Evolutionary conservation across 305 asterid genomes (phyloP).

Genomic region (Plantago rigida): DNA sequence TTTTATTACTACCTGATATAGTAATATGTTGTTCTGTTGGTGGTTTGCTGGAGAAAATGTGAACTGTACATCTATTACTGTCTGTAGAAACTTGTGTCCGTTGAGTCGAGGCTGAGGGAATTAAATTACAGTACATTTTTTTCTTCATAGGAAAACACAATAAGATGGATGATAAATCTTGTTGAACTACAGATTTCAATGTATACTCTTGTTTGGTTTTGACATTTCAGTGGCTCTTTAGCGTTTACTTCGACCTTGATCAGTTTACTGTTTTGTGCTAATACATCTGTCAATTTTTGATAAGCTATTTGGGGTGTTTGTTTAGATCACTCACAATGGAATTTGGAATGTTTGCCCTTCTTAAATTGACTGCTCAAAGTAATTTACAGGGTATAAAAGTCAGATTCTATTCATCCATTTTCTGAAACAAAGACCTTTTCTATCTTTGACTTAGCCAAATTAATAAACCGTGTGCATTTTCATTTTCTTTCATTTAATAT

Average conservation of each 20-base stretch:
- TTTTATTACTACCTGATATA: neutral
- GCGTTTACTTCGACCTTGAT: neutral
- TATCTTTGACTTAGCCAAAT: too few species aligned
- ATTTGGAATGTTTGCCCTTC: too few species aligned
- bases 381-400: too few species aligned
- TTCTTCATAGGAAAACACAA: neutral
- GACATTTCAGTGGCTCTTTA: neutral
- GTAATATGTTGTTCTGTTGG: neutral
- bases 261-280: neutral
- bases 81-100: slow-evolving; percentile 7
- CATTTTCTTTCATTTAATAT: too few species aligned
- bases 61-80: slow-evolving; percentile 8
- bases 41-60: slow-evolving; percentile 7
- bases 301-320: too few species aligned
- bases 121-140: neutral
- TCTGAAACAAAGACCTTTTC: too few species aligned
- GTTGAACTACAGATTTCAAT: neutral
- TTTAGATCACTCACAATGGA: too few species aligned
- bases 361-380: too few species aligned
- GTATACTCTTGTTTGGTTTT: neutral
- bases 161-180: neutral
- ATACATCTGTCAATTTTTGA: too few species aligned
- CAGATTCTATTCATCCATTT: too few species aligned
- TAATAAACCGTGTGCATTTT: too few species aligned
- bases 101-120: neutral